Evolutionary conservation across 345 rosid species (phyloP).

Genomic region (Lagerstroemia speciosa): DNA sequence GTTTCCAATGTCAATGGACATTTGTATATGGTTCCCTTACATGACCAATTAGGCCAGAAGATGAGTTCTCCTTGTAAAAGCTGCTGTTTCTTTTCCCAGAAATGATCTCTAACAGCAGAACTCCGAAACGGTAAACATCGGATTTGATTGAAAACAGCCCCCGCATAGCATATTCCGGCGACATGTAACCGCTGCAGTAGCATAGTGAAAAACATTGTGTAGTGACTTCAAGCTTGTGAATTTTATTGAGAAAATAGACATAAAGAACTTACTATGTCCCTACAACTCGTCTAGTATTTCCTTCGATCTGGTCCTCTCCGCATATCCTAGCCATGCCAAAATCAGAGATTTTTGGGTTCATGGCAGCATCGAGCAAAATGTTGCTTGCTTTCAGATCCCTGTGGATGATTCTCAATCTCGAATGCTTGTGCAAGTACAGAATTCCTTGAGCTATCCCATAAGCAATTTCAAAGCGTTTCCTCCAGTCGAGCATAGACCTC

Average conservation of each 20-base stretch:
- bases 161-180: constrained; percentile 71
- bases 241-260: background rate
- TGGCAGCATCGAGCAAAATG: constrained; percentile 10
- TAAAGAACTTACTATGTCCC: constrained; percentile 17
- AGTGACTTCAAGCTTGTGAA: background rate
- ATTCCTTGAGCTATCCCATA: constrained; percentile 14
- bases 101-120: constrained; percentile 51
- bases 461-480: constrained; percentile 8
- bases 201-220: background rate
- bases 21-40: background rate
- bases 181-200: constrained; percentile 48
- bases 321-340: constrained; percentile 13
- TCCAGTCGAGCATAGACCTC: constrained; percentile 8
- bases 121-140: constrained; percentile 61
- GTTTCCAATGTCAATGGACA: background rate
- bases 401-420: constrained; percentile 11
- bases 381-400: constrained; percentile 16
- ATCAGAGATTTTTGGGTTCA: constrained; percentile 18
- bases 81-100: constrained; percentile 6
- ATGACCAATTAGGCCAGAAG: background rate
- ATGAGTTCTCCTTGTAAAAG: background rate
- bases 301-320: constrained; percentile 8
- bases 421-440: constrained; percentile 18
- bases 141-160: constrained; percentile 60
- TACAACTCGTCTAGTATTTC: constrained; percentile 4